Percentiles rank a stretch among this genome's conserved stretches.
Evolutionary conservation across 2,329 filamentous ascomycete species (phyloP).

Genomic region (Ceratocystis huliohia): DNA sequence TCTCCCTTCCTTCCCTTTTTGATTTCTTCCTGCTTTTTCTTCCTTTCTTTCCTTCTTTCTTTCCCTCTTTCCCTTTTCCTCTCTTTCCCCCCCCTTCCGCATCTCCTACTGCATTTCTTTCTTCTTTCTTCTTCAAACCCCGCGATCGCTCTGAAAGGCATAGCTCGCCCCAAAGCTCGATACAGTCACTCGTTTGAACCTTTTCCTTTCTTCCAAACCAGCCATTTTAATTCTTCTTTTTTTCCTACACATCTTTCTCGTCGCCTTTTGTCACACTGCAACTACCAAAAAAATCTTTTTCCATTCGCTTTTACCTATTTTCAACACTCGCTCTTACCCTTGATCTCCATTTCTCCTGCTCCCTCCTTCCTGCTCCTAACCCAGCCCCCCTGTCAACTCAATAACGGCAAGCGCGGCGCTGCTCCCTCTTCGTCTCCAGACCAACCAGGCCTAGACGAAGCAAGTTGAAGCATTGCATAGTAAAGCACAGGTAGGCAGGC

Average conservation of each 20-base stretch:
- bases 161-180: neutral
- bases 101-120: conserved; percentile 3
- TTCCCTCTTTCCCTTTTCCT: neutral
- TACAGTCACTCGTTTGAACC: conserved; percentile 19
- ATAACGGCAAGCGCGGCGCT: conserved; percentile 10
- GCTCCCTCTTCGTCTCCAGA: conserved; percentile 8
- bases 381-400: neutral
- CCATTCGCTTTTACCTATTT: neutral
- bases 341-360: neutral
- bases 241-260: neutral
- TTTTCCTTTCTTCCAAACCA: neutral
- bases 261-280: neutral
- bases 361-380: neutral
- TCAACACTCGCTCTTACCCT: neutral
- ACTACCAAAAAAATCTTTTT: neutral
- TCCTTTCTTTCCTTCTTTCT: neutral
- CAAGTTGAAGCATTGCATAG: neutral
- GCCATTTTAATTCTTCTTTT: conserved; percentile 8
- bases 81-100: neutral
- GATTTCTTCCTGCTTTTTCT: neutral
- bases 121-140: conserved; percentile 1
- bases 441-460: neutral
- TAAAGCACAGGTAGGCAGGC: too few relatives aligned
- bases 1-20: neutral
- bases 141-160: neutral